Percentiles rank a stretch among this genome's conserved stretches.
phyloP scores from a whole-genome alignment of 2,329 filamentous ascomycete genomes.

The Cercospora brassicicola region DNA sequence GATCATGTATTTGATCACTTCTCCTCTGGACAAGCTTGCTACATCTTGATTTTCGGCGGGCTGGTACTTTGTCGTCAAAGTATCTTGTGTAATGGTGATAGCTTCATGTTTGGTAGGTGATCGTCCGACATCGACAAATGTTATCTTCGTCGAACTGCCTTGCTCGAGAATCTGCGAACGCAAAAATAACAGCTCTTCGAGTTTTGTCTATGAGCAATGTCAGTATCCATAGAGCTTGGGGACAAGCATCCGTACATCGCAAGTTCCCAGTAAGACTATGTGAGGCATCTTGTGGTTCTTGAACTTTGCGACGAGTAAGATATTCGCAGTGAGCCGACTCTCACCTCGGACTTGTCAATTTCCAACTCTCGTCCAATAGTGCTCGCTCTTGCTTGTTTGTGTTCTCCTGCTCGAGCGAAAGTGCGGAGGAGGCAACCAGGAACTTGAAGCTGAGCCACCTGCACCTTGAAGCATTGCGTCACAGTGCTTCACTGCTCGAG shows the following conservation, averaged over 20 bases:
- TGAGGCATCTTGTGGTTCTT: conserved; percentile 31
- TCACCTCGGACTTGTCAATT: not conserved
- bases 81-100: conserved; percentile 51
- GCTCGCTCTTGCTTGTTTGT: not conserved
- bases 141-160: conserved; percentile 40
- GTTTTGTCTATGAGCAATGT: conserved; percentile 50
- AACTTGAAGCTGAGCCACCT: not conserved
- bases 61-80: conserved; percentile 44
- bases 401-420: not conserved
- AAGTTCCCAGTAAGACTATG: conserved; percentile 62
- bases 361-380: not conserved
- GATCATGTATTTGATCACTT: conserved; percentile 60
- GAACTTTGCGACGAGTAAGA: not conserved
- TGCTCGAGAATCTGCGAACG: conserved; percentile 47
- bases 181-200: conserved; percentile 59
- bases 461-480: not conserved
- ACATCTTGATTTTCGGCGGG: conserved; percentile 34
- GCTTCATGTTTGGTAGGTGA: conserved; percentile 43
- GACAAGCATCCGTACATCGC: conserved; percentile 45
- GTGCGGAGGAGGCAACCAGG: conserved; percentile 1
- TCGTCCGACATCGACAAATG: conserved; percentile 59
- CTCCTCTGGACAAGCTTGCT: conserved; percentile 50
- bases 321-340: not conserved
- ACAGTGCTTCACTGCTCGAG: not conserved
- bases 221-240: not conserved